Evolutionary conservation across 1,284 basidiomycete species (phyloP), one percentile per base, ranked within the genome.

Genomic region (Naganishia liquefaciens): DNA sequence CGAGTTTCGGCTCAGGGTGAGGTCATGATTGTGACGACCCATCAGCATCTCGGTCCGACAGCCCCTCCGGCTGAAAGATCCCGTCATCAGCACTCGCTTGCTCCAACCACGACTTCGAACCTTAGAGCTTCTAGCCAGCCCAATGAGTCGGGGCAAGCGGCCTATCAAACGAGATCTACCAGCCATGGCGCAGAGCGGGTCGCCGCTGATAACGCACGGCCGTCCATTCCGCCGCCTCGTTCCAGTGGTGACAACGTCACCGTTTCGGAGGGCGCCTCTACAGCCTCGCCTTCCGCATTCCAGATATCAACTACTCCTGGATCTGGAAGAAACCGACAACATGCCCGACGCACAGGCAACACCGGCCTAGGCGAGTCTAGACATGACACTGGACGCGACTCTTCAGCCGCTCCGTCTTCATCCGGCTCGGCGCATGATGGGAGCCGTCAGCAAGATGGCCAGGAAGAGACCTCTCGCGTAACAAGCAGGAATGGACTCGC

Each of bases 1-100:
- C 46, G 57, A 17, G 57, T 60, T 5, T 60, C 57, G 47, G 17
- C 44, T 23, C 57, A 60, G 43, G 57, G 57, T 19, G 57, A 60
- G 27, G 46, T 60, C 3, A 60, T 60, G 57, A 60, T 50, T 19
- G 57, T 60, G 33, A 60, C 57, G 15, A 50, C 33, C 11, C 57
- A 60, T 37, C 57, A 25, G 0, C 21, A 60, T 50, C 57, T 60
- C 19, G 57, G 57, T n/a, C 33, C 57, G 13, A 25, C 21, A 7
- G 15, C 46, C 15, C 19, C 33, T 39, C 27, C 46, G 23, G 5
- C 37, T 25, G 33, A 57, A 23, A 23, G 47, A 27, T 25, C 2
- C 15, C 47, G 47, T 27, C 47, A 49, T 21, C 47, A 23, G 11
- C 44, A 25, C 13, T 42, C 23, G 44, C 23, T 10, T 13, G 21